These are phyloP conservation scores for Coemansia sp. DNA, from an alignment of 192 early-diverging fungal species.

Conservation along the genomic window DNA sequence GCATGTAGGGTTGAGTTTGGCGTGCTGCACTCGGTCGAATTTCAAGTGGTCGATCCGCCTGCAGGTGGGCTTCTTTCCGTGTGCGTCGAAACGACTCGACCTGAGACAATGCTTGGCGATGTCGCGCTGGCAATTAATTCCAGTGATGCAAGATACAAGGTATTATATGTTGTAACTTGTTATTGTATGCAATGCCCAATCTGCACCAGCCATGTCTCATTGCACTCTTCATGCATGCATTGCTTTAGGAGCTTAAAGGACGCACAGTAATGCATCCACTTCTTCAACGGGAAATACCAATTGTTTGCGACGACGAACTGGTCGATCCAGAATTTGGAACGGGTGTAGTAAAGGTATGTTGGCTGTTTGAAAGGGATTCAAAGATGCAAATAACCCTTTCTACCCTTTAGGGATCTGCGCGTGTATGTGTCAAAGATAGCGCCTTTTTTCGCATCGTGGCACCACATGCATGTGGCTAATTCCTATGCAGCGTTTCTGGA, in stretches of 20 bases:
- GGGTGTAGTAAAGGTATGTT: conserved; percentile 85
- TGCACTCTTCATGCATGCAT: not conserved
- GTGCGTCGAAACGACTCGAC: conserved; percentile 92
- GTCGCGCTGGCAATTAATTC: conserved; percentile 93
- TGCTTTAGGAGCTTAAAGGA: conserved; percentile 58
- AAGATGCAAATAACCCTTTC: not conserved
- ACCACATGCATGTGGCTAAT: conserved; percentile 2
- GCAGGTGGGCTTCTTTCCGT: conserved; percentile 59
- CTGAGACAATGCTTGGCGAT: conserved; percentile 99
- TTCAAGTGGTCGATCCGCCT: conserved; percentile 72
- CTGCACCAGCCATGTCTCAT: not conserved
- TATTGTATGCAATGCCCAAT: not conserved
- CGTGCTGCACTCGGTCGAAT: conserved; percentile 85
- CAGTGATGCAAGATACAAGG: conserved; percentile 78
- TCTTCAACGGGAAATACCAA: conserved; percentile 72
- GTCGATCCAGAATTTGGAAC: conserved; percentile 92
- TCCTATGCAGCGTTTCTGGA: not conserved
- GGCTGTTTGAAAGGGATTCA: not conserved
- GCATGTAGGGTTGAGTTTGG: conserved; percentile 88
- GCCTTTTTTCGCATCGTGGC: too few relatives aligned
- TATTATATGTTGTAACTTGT: conserved; percentile 23
- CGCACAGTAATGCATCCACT: conserved; percentile 84
- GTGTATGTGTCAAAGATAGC: too few relatives aligned
- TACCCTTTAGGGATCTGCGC: too few relatives aligned
- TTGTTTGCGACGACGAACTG: conserved; percentile 77